Evolutionary conservation across 495 filamentous ascomycete species (phyloP).

Genomic region (Penicillium canariense): DNA sequence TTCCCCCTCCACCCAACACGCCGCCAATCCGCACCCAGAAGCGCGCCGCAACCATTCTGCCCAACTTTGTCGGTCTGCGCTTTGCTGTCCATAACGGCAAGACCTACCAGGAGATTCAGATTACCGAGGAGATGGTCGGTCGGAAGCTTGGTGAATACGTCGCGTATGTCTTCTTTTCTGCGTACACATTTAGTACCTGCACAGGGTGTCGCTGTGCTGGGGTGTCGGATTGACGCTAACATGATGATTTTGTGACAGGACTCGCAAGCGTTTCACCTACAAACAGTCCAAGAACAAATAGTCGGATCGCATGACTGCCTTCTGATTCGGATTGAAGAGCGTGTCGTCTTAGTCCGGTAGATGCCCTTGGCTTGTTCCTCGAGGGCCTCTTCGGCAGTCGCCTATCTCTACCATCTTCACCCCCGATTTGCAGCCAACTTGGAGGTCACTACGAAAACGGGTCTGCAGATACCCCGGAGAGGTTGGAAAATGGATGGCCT

Average conservation of each 20-base stretch:
- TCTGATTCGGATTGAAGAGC: not conserved
- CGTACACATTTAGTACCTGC: not conserved
- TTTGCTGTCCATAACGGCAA: slow-evolving; percentile 98
- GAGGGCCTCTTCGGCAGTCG: not conserved
- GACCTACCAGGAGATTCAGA: slow-evolving; percentile 78
- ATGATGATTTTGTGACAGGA: slow-evolving; percentile 49
- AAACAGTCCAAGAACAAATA: slow-evolving; percentile 78
- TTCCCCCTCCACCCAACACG: slow-evolving; percentile 56
- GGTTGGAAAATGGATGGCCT: not conserved
- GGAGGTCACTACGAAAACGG: not conserved
- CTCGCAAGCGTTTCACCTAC: slow-evolving; percentile 80
- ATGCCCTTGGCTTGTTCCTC: not conserved
- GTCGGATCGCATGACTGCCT: slow-evolving; percentile 6
- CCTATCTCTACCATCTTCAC: not conserved
- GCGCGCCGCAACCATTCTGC: slow-evolving; percentile 87
- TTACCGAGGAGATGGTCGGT: slow-evolving; percentile 98
- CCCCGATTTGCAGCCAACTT: not conserved
- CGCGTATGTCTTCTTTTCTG: slow-evolving; percentile 56
- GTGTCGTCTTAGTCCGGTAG: slow-evolving; percentile 7
- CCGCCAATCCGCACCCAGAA: slow-evolving; percentile 85
- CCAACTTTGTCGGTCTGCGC: slow-evolving; percentile 89
- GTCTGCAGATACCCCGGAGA: slow-evolving; percentile 10
- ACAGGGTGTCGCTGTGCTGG: not conserved
- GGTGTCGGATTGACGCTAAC: not conserved
- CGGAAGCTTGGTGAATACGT: slow-evolving; percentile 97